Evolutionary conservation across 495 filamentous ascomycete species (phyloP).

Genomic region (Penicillium mononematosum): DNA sequence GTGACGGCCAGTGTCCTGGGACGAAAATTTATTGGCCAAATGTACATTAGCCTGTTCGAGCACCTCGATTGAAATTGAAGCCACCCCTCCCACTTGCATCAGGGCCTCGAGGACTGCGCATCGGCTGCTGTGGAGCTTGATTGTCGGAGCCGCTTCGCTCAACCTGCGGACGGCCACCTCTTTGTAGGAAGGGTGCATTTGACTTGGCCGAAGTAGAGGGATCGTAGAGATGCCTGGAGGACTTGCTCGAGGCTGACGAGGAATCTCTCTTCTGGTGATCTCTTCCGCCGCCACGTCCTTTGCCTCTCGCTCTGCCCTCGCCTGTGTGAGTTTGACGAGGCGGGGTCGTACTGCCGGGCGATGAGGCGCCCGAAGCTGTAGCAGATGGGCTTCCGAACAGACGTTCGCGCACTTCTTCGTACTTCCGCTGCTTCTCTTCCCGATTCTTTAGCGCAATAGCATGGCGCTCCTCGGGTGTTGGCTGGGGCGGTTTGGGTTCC

Average conservation of each 20-base stretch:
- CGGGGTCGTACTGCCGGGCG: slow-evolving; percentile 62
- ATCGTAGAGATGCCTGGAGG: slow-evolving; percentile 65
- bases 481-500: slow-evolving; percentile 52
- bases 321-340: slow-evolving; percentile 44
- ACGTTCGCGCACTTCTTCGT: slow-evolving; percentile 78
- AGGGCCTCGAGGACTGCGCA: slow-evolving; percentile 70
- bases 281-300: slow-evolving; percentile 37
- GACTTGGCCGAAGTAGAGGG: slow-evolving; percentile 65
- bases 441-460: slow-evolving; percentile 69
- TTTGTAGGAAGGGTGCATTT: slow-evolving; percentile 52
- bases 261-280: slow-evolving; percentile 47
- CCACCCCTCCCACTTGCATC: slow-evolving; percentile 74
- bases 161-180: slow-evolving; percentile 43
- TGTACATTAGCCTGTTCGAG: slow-evolving; percentile 35
- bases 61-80: slow-evolving; percentile 61
- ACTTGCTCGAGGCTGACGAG: slow-evolving; percentile 44
- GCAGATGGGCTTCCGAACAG: slow-evolving; percentile 68
- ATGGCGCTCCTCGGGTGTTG: slow-evolving; percentile 69
- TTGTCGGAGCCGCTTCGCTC: slow-evolving; percentile 41
- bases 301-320: slow-evolving; percentile 42
- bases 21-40: not conserved
- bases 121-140: slow-evolving; percentile 53
- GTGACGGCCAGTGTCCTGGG: not conserved
- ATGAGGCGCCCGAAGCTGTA: slow-evolving; percentile 50
- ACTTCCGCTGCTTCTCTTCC: slow-evolving; percentile 85